A percentile compares a stretch with the other conserved stretches of the same genome.
Evolutionary conservation across 2,329 filamentous ascomycete genomes (phyloP).

Genomic region (Sclerotinia subarctica): DNA sequence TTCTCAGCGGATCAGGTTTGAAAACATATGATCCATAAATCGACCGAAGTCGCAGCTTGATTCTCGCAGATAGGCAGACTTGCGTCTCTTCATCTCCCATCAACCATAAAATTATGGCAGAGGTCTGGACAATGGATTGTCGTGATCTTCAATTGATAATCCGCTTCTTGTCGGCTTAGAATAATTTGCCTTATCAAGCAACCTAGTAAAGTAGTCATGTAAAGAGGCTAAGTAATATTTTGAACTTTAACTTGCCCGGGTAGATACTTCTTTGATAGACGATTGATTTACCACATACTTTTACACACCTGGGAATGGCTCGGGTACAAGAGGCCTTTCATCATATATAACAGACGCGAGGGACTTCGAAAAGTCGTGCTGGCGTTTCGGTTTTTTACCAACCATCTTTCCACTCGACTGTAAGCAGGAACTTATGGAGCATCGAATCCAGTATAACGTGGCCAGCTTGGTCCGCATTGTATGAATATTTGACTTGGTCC

Average conservation of each 20-base stretch:
- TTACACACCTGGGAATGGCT: background rate
- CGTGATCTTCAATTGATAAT: background rate
- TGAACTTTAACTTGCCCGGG: background rate
- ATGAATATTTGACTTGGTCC: background rate
- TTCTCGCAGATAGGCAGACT: background rate
- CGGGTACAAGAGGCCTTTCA: background rate
- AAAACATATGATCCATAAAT: background rate
- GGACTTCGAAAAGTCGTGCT: background rate
- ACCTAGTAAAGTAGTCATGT: background rate
- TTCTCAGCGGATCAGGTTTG: background rate
- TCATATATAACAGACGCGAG: background rate
- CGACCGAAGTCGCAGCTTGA: background rate
- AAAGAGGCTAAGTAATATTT: background rate
- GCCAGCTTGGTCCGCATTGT: background rate
- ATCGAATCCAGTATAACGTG: background rate
- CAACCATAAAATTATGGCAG: background rate
- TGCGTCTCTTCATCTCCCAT: background rate
- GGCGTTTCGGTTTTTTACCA: background rate
- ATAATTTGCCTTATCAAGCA: background rate
- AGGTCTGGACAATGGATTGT: background rate
- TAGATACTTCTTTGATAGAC: background rate
- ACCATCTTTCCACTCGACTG: background rate
- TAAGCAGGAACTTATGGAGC: background rate
- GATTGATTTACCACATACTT: conserved; percentile 3
- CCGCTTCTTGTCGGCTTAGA: conserved; percentile 5